These are phyloP conservation scores for Plantago lanceolata DNA, from an alignment of 305 asterid species.

Conservation along the genomic window DNA sequence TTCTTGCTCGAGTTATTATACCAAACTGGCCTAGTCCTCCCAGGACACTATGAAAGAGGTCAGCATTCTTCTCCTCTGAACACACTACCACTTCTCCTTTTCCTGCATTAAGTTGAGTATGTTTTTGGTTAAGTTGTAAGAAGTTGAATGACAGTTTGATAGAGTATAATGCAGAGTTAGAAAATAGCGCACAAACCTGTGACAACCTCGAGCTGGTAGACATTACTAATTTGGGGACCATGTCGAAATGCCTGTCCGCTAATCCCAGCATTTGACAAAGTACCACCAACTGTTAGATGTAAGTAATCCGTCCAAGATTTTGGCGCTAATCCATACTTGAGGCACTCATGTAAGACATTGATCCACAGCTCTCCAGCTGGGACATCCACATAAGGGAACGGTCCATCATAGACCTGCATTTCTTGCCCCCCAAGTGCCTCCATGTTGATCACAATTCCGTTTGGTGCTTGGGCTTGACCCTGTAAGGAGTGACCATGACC, in stretches of 20 bases:
- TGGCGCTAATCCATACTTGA: constrained; percentile 71
- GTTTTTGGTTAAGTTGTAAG: not conserved
- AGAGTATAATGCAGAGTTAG: not conserved
- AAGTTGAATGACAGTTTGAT: too few relatives aligned
- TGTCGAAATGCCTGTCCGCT: constrained; percentile 91
- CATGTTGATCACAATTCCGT: constrained; percentile 80
- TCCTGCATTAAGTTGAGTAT: constrained; percentile 44
- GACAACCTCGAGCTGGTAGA: constrained; percentile 77
- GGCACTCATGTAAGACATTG: constrained; percentile 55
- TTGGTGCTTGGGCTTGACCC: constrained; percentile 75
- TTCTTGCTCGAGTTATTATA: constrained; percentile 76
- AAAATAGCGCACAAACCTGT: constrained; percentile 59
- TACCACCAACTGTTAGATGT: constrained; percentile 86
- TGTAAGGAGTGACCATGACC: constrained; percentile 81
- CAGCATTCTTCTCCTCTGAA: constrained; percentile 74
- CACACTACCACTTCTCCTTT: constrained; percentile 70
- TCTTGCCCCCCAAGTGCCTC: constrained; percentile 43
- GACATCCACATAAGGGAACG: constrained; percentile 58
- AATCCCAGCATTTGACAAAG: constrained; percentile 83
- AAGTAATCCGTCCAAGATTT: constrained; percentile 92
- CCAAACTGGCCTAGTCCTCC: constrained; percentile 97
- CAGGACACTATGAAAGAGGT: constrained; percentile 72
- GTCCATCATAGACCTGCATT: constrained; percentile 46
- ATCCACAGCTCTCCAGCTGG: constrained; percentile 83
- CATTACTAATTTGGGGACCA: constrained; percentile 93